These are phyloP conservation scores for Aspergillus vadensis DNA, from an alignment of 2,329 filamentous ascomycete species.

Conservation along the genomic window DNA sequence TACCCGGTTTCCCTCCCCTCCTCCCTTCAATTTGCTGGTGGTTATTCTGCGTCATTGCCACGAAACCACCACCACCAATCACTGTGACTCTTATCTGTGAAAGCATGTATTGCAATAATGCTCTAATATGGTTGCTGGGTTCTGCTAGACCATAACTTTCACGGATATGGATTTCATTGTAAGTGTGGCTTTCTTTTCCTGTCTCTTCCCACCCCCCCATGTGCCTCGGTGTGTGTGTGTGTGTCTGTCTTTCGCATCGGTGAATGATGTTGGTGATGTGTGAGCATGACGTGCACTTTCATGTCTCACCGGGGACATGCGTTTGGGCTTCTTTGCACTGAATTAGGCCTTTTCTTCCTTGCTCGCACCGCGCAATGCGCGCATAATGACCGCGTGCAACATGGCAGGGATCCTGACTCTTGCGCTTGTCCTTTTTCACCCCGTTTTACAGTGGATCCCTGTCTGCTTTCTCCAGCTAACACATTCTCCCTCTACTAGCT, in stretches of 20 bases:
- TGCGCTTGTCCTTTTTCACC: conserved; percentile 5
- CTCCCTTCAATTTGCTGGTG: conserved; percentile 4
- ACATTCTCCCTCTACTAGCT: conserved; percentile 44
- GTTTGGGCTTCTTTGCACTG: not conserved
- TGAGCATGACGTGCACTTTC: not conserved
- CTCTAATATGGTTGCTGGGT: conserved; percentile 31
- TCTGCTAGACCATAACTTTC: conserved; percentile 30
- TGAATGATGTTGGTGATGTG: not conserved
- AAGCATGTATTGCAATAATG: conserved; percentile 40
- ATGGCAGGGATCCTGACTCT: conserved; percentile 8
- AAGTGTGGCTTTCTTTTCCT: conserved; percentile 32
- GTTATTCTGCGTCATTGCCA: conserved; percentile 22
- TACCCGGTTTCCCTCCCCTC: not conserved
- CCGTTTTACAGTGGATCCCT: conserved; percentile 5
- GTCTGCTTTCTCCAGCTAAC: conserved; percentile 11
- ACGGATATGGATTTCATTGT: conserved; percentile 50
- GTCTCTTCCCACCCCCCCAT: conserved; percentile 6
- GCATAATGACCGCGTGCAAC: conserved; percentile 10
- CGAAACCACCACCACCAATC: conserved; percentile 12
- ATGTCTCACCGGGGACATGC: not conserved
- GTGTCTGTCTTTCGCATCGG: not conserved
- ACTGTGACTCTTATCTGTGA: conserved; percentile 15
- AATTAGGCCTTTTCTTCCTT: not conserved
- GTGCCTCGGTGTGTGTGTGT: not conserved
- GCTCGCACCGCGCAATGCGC: not conserved